Base-by-base conservation (phyloP, 306 rosid species). In the Cucurbita argyrosperma region DNA sequence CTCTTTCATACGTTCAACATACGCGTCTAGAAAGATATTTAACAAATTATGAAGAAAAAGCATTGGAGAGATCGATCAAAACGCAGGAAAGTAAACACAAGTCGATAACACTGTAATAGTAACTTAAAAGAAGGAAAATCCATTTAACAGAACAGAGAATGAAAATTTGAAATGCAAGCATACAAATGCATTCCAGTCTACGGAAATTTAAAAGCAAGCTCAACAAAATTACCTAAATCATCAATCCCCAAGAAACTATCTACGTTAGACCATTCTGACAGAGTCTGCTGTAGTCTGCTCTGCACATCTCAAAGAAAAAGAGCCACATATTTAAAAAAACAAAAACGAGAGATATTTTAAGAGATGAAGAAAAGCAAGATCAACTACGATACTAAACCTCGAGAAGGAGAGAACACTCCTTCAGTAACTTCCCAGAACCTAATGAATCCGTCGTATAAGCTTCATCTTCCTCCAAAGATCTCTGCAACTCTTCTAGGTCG, bases 191-290 rank as follows among this genome's bases (percentile, higher is more conserved):
- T 70, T 35, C 13, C 9, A 30, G 50, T 16, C 42, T 14, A 13
- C 13, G 15, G 35, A 10, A 23, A 39, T 15, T 53, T 56, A 42
- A 50, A 13, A 11, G 6, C 0, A 51, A 61, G 15, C 57, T 61
- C 47, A 11, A 74, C 47, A 19, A 15, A 70, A 76, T 56, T 69
- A 90, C 96, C 89, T 62, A 74, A 74, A 76, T 88, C 89, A 46
- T 79, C 78, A 75, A 74, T 74, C 38, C 21, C 81, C 26, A 77
- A 46, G 23, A 76, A 73, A 78, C 57, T 76, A 51, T 23, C 80
- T 61, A 80, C 76, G 53, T 83, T 83, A 5, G 89, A 85, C 80
- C 80, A 86, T 54, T 87, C 84, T 62, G 89, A 83, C 26, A 83
- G 84, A 77, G 86, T 76, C 71, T 82, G 81, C 35, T 86, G 82